phyloP scores from a whole-genome alignment of 2,329 filamentous ascomycete species.

The Neodidymelliopsis sp. region DNA sequence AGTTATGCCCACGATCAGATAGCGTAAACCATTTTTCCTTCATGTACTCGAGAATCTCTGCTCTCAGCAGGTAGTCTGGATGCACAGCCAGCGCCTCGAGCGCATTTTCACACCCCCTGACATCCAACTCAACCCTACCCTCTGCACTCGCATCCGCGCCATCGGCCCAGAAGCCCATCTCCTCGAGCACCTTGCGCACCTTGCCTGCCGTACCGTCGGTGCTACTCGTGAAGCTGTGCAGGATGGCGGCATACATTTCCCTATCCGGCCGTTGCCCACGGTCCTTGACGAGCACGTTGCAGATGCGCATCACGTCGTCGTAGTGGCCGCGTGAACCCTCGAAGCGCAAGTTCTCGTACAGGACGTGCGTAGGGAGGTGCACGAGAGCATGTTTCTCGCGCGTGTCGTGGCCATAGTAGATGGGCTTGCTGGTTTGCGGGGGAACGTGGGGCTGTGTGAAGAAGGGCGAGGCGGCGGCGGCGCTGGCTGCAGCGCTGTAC shows the following conservation, averaged over 20 bases:
- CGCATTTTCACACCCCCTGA: slow-evolving; percentile 73
- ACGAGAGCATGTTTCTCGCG: slow-evolving; percentile 26
- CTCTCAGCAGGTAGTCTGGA: slow-evolving; percentile 81
- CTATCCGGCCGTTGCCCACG: slow-evolving; percentile 63
- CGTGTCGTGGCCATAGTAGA: too few relatives aligned
- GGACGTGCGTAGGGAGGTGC: slow-evolving; percentile 34
- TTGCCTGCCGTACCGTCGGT: slow-evolving; percentile 70
- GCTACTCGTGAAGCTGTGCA: slow-evolving; percentile 73
- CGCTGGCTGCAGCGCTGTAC: slow-evolving; percentile 23
- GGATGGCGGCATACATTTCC: slow-evolving; percentile 75
- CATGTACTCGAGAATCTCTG: slow-evolving; percentile 76
- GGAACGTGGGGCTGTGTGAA: slow-evolving; percentile 3
- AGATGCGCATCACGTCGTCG: slow-evolving; percentile 51
- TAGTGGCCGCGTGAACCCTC: slow-evolving; percentile 36
- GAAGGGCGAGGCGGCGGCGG: slow-evolving; percentile 12
- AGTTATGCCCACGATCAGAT: slow-evolving; percentile 68
- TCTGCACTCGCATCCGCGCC: slow-evolving; percentile 32
- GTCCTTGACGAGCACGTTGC: slow-evolving; percentile 66
- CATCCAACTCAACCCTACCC: slow-evolving; percentile 68
- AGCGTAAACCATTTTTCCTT: slow-evolving; percentile 73
- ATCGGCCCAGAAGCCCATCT: slow-evolving; percentile 65
- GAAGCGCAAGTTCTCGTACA: slow-evolving; percentile 42
- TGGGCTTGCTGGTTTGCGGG: background rate
- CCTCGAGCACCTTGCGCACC: slow-evolving; percentile 70
- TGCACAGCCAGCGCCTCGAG: slow-evolving; percentile 80